Conservation (phyloP, 1,284 basidiomycete species). For the Neolentinus lepideus region DNA sequence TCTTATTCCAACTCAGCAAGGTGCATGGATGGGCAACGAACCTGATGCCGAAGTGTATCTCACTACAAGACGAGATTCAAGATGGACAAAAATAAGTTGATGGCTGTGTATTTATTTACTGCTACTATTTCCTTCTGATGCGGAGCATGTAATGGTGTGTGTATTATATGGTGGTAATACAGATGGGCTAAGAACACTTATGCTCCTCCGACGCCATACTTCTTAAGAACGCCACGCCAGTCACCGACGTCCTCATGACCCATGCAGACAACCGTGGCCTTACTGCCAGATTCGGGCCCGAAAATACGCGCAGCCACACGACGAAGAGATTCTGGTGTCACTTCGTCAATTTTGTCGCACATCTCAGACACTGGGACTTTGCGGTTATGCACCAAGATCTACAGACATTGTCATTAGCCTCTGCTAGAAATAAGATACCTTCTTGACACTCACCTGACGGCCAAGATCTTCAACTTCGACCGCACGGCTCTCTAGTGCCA, state of each 20-base stretch:
- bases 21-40: constrained; percentile 55
- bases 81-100: constrained; percentile 37
- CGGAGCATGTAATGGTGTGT: background rate
- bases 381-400: constrained; percentile 89
- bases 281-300: constrained; percentile 50
- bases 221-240: constrained; percentile 51
- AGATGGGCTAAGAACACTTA: background rate
- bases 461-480: constrained; percentile 91
- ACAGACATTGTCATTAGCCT: constrained; percentile 8
- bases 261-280: constrained; percentile 67
- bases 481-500: constrained; percentile 90
- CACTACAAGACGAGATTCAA: constrained; percentile 51
- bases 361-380: constrained; percentile 89
- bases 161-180: background rate
- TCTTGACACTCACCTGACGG: constrained; percentile 52
- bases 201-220: constrained; percentile 56
- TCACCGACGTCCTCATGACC: constrained; percentile 64
- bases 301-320: constrained; percentile 74
- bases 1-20: constrained; percentile 49
- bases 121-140: background rate
- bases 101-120: background rate
- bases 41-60: constrained; percentile 55
- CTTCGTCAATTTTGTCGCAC: constrained; percentile 83
- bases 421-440: background rate
- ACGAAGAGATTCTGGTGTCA: constrained; percentile 66